Evolutionary conservation across 352 stramenopile genomes (phyloP), one percentile per base, ranked within the genome.

Genomic region (Phytophthora pseudosyringae): DNA sequence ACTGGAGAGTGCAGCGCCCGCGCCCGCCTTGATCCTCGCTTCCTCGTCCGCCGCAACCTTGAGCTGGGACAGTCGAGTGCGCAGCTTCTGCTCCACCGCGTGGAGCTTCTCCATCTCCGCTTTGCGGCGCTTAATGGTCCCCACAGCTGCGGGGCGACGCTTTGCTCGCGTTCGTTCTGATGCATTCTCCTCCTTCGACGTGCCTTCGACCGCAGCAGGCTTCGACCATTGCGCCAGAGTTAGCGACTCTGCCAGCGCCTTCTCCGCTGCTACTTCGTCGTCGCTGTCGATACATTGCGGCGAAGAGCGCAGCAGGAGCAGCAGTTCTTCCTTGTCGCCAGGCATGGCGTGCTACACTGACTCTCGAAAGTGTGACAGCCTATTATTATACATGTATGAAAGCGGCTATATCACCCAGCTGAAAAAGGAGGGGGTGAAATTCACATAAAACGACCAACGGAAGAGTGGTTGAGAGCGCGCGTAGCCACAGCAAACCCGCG

Each of bases 101-200:
- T 28, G 59, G 18, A 68, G 50, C 12, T 68, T 56, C 36, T 51
- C 43, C 35, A 68, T 55, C 35, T 68, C 51, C 21, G 50, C 26
- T 60, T 67, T 67, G 39, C 59, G 59, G 15, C 59, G 48, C 40
- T 67, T 60, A 31, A 67, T 48, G 29, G 59, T 67, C 40, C 59
- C 48, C 41, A 51, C 15, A 2, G 36, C 15, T 29, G 21, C 16
- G 3, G 29, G 40, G 3, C 39, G 47, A 39, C 7, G 38, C 11
- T 21, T 11, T 15, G 11, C 11, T 31, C 25, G 31, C 4, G 31
- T 51, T 9, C 10, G 4, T 35, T 47, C 33, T 5, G 25, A n/a
- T n/a, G n/a, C n/a, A n/a, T n/a, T n/a, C n/a, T n/a, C n/a, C 5
- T 54, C 48, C 9, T 43, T 28, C 12, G n/a, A 47, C 2, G 39